These are phyloP conservation scores for Linanthus parryae DNA, from an alignment of 148 eudicot genomes.

Conservation along the genomic window DNA sequence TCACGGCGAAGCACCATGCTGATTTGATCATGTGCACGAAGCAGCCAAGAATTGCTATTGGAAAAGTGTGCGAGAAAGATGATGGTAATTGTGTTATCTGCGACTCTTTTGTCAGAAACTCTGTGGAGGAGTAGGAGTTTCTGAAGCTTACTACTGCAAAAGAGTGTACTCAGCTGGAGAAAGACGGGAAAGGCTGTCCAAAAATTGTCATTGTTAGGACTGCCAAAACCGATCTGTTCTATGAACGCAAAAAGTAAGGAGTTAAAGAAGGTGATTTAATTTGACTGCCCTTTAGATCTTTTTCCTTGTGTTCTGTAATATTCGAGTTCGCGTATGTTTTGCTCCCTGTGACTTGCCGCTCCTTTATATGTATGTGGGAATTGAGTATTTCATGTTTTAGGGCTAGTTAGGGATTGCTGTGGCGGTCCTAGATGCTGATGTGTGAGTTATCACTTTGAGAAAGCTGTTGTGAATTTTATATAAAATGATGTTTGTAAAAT, in stretches of 20 bases:
- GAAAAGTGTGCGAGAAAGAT: constrained; percentile 70
- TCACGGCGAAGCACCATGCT: constrained; percentile 88
- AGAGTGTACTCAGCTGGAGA: constrained; percentile 83
- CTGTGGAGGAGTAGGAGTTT: constrained; percentile 82
- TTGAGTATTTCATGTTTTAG: too few species aligned
- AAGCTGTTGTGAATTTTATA: too few species aligned
- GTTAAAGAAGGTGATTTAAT: constrained; percentile 46
- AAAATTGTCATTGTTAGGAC: constrained; percentile 80
- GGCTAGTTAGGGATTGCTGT: too few species aligned
- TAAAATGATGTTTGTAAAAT: too few species aligned
- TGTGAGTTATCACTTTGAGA: too few species aligned
- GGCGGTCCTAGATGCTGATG: too few species aligned
- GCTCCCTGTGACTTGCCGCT: too few species aligned
- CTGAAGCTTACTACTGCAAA: constrained; percentile 85
- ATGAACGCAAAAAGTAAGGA: constrained; percentile 69
- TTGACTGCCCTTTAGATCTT: too few species aligned
- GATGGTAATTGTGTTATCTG: constrained; percentile 80
- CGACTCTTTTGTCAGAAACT: constrained; percentile 79
- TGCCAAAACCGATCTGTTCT: constrained; percentile 76
- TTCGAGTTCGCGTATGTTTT: too few species aligned
- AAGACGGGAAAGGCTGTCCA: constrained; percentile 81
- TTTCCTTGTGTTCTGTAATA: too few species aligned
- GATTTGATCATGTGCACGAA: constrained; percentile 86
- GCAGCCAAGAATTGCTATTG: constrained; percentile 82
- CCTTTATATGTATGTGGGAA: too few species aligned